Evolutionary conservation across 441 rosid genomes (phyloP).

Genomic region (Pelargonium citronellum): DNA sequence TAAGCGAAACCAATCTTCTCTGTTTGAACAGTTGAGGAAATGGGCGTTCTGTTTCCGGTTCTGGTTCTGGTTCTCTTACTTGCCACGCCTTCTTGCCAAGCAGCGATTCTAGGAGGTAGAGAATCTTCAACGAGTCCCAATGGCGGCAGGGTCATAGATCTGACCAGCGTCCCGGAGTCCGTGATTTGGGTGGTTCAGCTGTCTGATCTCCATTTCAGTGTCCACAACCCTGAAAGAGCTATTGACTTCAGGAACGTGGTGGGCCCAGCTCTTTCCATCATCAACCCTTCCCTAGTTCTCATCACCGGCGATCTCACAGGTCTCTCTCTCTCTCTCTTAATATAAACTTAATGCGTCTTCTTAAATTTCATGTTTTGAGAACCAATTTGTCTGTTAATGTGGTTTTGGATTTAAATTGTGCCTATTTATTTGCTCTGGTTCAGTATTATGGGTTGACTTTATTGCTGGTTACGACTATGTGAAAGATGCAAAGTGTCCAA

Average conservation of each 20-base stretch:
- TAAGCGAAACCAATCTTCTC: too few relatives aligned
- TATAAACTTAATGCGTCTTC: too few relatives aligned
- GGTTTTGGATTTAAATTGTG: too few relatives aligned
- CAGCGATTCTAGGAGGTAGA: not conserved
- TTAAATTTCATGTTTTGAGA: not conserved
- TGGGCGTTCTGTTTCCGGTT: not conserved
- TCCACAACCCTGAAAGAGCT: constrained; percentile 80
- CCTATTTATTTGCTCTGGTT: too few relatives aligned
- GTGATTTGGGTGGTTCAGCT: constrained; percentile 88
- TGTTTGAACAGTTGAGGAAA: not conserved
- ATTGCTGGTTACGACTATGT: too few relatives aligned
- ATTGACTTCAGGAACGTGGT: constrained; percentile 48
- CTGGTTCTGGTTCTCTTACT: not conserved
- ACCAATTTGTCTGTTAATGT: too few relatives aligned
- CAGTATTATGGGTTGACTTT: too few relatives aligned
- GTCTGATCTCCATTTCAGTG: constrained; percentile 96
- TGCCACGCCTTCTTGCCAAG: not conserved
- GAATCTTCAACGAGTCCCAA: not conserved
- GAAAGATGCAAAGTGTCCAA: too few relatives aligned
- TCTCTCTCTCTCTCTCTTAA: constrained; percentile 10
- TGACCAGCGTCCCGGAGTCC: constrained; percentile 53
- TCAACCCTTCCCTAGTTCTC: constrained; percentile 78
- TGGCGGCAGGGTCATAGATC: constrained; percentile 40
- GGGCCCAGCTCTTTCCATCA: constrained; percentile 60
- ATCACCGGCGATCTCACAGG: constrained; percentile 96